phyloP scores from a whole-genome alignment of 768 basidiomycete species.

The Imleria badia region DNA sequence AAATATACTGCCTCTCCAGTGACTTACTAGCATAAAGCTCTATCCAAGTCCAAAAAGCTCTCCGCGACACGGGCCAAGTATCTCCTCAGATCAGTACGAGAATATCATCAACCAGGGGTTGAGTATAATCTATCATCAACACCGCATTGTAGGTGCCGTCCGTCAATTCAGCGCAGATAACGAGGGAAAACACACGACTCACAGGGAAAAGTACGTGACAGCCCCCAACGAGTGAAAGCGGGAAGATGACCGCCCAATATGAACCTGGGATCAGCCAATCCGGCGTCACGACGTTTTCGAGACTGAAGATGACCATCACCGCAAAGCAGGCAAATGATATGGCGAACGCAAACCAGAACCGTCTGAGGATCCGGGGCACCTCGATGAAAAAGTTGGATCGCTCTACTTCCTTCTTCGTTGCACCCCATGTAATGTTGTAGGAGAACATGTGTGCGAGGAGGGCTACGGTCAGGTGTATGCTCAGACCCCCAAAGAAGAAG shows the following conservation, averaged over 20 bases:
- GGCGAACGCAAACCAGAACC: slow-evolving; percentile 68
- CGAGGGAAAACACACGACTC: slow-evolving; percentile 27
- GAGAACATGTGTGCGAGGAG: slow-evolving; percentile 59
- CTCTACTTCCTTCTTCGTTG: slow-evolving; percentile 81
- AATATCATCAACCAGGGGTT: slow-evolving; percentile 92
- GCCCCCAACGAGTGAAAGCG: slow-evolving; percentile 64
- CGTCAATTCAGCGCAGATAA: neutral
- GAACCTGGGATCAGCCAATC: slow-evolving; percentile 62
- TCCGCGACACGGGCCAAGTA: neutral
- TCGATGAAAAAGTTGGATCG: slow-evolving; percentile 90
- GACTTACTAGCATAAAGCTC: neutral
- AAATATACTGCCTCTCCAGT: neutral
- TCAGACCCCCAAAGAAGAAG: slow-evolving; percentile 58
- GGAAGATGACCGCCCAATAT: slow-evolving; percentile 77
- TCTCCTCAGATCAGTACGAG: slow-evolving; percentile 40
- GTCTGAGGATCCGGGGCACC: slow-evolving; percentile 77
- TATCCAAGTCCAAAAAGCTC: neutral
- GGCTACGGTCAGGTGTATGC: slow-evolving; percentile 51
- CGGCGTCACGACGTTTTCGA: slow-evolving; percentile 47
- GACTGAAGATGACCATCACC: slow-evolving; percentile 56
- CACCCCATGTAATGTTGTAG: slow-evolving; percentile 59
- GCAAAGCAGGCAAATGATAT: slow-evolving; percentile 51
- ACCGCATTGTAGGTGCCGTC: neutral
- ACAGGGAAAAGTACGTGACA: slow-evolving; percentile 78
- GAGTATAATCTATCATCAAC: slow-evolving; percentile 58